Base-by-base conservation (phyloP, 805 yeast genomes). In the Tetrapisispora nanseiensis region DNA sequence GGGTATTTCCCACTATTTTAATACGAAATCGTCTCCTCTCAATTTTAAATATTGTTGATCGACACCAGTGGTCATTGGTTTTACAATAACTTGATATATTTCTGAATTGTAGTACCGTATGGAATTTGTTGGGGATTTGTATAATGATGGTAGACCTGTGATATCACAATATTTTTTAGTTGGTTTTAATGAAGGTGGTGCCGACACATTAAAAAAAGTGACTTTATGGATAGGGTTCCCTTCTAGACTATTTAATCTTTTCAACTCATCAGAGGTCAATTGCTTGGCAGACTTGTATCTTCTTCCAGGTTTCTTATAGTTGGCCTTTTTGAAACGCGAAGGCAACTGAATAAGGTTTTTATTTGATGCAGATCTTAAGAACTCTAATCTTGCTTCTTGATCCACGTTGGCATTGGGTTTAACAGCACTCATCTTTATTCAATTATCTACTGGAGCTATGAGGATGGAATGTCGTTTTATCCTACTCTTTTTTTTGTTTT, bases 21-120 rank as follows among this genome's bases (percentile, higher is more conserved):
- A 69, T 8, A 90, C 76, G 15, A 89, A 86, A 58, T 90, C 84
- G 31, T 95, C 97, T 41, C 84, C 86, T 52, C 97, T 72, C 46
- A 90, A 67, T 49, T 83, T 83, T 56, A 90, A 68, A 59, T 87
- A 90, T 61, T 87, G 94, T 64, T 90, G 97, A 62, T 90, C 97
- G 23, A 83, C 82, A 20, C 96, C 95, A 3, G 94, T 85, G 1
- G 87, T 81, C 78, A 90, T 76, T 48, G 77, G 76, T 58, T 78
- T 77, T 40, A 75, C 68, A 28, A 86, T 82, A 28, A 82, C 69
- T 37, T 80, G 84, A 60, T 77, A 89, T 24, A 90, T 80, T 61
- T 90, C 97, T 40, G 78, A 78, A 58, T 90, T 82, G 61, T 84
- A 78, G 60, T 78, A 90, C 43, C 95, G 69, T 40, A 90, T 66